These are phyloP conservation scores for Albugo candida DNA, from an alignment of 352 stramenopile species.

Conservation along the genomic window DNA sequence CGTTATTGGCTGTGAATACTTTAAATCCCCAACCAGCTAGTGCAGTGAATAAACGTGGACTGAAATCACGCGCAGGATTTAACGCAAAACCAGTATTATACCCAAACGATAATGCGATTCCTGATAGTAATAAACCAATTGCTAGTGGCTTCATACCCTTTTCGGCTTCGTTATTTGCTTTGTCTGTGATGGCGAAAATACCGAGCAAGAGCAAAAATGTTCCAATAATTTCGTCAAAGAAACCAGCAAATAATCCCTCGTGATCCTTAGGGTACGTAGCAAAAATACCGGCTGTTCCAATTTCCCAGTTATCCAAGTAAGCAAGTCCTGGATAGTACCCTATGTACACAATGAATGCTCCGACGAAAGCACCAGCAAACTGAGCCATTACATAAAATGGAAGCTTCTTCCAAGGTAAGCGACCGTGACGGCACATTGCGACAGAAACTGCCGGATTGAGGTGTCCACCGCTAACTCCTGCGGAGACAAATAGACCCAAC, in stretches of 20 bases:
- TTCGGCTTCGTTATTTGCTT: constrained; percentile 24
- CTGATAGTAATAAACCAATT: constrained; percentile 46
- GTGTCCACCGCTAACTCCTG: constrained; percentile 42
- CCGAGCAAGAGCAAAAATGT: constrained; percentile 29
- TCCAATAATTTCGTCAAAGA: constrained; percentile 19
- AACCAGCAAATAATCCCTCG: constrained; percentile 30
- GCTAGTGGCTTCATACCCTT: constrained; percentile 38
- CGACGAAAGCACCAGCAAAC: constrained; percentile 39
- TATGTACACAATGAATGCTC: constrained; percentile 40
- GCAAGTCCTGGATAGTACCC: constrained; percentile 33
- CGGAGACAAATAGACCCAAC: constrained; percentile 44
- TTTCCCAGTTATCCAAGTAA: constrained; percentile 36
- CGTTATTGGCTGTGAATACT: constrained; percentile 21
- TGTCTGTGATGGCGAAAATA: constrained; percentile 47
- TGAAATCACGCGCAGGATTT: constrained; percentile 50
- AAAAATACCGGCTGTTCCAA: constrained; percentile 46
- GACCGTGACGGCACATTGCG: constrained; percentile 37
- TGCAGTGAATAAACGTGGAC: constrained; percentile 22
- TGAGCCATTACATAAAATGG: constrained; percentile 43
- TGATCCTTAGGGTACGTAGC: constrained; percentile 52
- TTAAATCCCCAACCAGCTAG: constrained; percentile 20
- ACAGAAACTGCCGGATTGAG: constrained; percentile 49
- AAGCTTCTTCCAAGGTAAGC: constrained; percentile 37
- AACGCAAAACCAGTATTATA: constrained; percentile 68
- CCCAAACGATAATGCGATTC: constrained; percentile 56